phyloP scores from a whole-genome alignment of 2,329 filamentous ascomycete species.

The Stachybotrys chlorohalonatus region DNA sequence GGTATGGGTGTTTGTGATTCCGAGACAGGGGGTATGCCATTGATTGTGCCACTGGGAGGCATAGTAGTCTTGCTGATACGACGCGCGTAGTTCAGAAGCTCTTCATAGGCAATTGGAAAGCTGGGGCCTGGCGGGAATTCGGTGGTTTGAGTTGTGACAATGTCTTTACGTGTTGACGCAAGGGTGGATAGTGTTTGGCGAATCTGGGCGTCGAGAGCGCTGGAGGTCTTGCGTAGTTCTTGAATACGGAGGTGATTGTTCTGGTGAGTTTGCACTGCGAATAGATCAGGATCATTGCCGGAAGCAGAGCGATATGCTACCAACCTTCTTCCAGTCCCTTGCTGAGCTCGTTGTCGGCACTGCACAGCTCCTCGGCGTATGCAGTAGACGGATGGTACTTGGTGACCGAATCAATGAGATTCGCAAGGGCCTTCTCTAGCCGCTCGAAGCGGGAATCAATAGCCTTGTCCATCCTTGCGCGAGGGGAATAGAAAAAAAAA shows the following conservation, averaged over 20 bases:
- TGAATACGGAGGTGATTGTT: conserved; percentile 62
- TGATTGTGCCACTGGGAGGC: conserved; percentile 49
- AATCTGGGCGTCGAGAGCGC: conserved; percentile 61
- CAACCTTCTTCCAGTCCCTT: conserved; percentile 56
- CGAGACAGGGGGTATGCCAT: conserved; percentile 22
- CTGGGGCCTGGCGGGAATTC: conserved; percentile 40
- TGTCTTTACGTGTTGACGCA: conserved; percentile 63
- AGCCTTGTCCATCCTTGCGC: conserved; percentile 46
- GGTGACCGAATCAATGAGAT: conserved; percentile 68
- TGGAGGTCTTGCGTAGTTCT: conserved; percentile 56
- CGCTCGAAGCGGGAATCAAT: conserved; percentile 57
- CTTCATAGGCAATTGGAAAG: conserved; percentile 56
- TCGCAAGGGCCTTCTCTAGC: conserved; percentile 57
- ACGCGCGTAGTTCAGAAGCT: conserved; percentile 69
- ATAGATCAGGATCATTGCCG: background rate
- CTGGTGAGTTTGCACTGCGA: conserved; percentile 56
- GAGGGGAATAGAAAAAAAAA: background rate
- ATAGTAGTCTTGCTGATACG: conserved; percentile 74
- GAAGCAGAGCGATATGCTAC: background rate
- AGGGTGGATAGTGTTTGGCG: conserved; percentile 61
- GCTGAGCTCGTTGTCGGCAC: conserved; percentile 60
- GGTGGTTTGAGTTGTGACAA: conserved; percentile 54
- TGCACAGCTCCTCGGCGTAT: conserved; percentile 59
- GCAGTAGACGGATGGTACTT: conserved; percentile 69
- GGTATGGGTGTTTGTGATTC: conserved; percentile 20